Evolutionary conservation across 257 asterid species (phyloP).

Genomic region (Knoxia roxburghii): DNA sequence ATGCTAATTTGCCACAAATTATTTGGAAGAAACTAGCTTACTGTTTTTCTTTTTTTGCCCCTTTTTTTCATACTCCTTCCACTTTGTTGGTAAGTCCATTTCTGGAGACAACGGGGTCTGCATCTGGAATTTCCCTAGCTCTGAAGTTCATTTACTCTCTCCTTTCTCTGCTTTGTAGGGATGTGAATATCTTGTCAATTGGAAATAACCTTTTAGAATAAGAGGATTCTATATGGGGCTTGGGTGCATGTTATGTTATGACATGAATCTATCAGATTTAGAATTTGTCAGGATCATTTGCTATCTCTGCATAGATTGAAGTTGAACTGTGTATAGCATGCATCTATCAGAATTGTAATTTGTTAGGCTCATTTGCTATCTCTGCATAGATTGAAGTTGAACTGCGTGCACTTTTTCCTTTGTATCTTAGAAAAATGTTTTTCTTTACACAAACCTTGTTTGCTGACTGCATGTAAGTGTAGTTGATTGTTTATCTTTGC

Average conservation of each 20-base stretch:
- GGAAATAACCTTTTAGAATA: not conserved
- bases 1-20: not conserved
- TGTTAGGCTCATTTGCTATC: not conserved
- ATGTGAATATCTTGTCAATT: not conserved
- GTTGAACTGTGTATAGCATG: not conserved
- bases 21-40: not conserved
- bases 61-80: not conserved
- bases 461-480: not conserved
- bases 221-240: not conserved
- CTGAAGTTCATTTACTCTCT: not conserved
- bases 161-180: not conserved
- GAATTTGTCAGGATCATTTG: not conserved
- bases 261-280: not conserved
- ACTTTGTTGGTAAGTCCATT: not conserved
- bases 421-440: not conserved
- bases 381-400: not conserved
- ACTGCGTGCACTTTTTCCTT: not conserved
- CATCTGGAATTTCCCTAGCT: not conserved
- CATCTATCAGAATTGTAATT: not conserved
- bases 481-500: not conserved
- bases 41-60: not conserved
- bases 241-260: not conserved
- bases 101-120: not conserved
- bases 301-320: not conserved
- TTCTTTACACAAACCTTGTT: too few species aligned